Base-by-base conservation (phyloP, 768 basidiomycete genomes). In the Coprinellus aureogranulatus region DNA sequence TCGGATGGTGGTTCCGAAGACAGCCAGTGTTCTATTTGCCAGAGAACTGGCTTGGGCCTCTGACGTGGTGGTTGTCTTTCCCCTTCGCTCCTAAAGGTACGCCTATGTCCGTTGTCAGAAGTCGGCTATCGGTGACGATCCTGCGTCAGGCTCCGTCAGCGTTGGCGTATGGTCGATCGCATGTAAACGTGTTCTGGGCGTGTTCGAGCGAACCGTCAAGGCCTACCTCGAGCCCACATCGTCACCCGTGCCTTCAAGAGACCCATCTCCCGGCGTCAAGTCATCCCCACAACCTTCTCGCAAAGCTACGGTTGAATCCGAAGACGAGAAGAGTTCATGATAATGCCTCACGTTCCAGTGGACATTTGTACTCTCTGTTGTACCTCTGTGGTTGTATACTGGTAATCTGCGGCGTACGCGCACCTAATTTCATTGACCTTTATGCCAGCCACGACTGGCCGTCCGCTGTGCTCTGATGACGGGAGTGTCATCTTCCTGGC, bases 91-190 rank as follows among this genome's bases (percentile, higher is more conserved):
- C 96, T 0, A 78, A 76, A 67, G 94, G 92, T 90, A 47, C 57
- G 83, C 71, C 14, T n/a, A 37, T 25, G 52, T 39, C 22, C 22
- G 52, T 22, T 34, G 52, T 55, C 22, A 30, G 11, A 53, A 20
- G 25, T 54, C 30, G 20, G 30, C 22, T 56, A 23, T 40, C 52
- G 16, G 27, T 22, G 26, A 52, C 27, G 22, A 26, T 46, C 23
- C 11, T 59, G 18, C 34, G 34, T 6, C 61, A 94, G 95, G 96
- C 11, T 90, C 93, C 11, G 89, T 99, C 59, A 93, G 92, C 64
- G 92, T 94, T 41, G 91, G 90, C 1, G 83, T 93, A 40, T 99
- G 96, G 96, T 90, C 94, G 67, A 92, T 97, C 86, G 90, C 93
- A 8, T 95, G 94, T 72, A 87, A 84, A 61, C 81, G 93, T 51